These are phyloP conservation scores for Favolaschia claudopus DNA, from an alignment of 768 basidiomycete species.

Conservation along the genomic window DNA sequence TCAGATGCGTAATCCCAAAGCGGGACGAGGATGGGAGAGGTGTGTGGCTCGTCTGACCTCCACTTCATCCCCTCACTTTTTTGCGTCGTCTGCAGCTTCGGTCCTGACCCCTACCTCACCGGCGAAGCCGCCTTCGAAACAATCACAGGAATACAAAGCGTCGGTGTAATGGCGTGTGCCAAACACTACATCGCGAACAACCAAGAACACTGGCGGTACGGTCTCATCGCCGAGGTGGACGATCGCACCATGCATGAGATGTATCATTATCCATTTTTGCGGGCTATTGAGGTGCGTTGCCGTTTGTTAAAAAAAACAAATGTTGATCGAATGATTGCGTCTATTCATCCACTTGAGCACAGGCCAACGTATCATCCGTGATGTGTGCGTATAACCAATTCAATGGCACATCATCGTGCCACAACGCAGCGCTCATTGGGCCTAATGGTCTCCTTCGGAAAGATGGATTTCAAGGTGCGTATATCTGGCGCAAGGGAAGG, in stretches of 20 bases:
- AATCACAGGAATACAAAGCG: slow-evolving; percentile 63
- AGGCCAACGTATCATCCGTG: slow-evolving; percentile 42
- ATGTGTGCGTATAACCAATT: slow-evolving; percentile 44
- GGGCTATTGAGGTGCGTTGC: slow-evolving; percentile 48
- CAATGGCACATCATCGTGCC: slow-evolving; percentile 54
- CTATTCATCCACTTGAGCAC: no score
- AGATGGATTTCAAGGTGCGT: slow-evolving; percentile 26
- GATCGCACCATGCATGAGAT: slow-evolving; percentile 65
- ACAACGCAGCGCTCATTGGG: slow-evolving; percentile 45
- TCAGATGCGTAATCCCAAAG: slow-evolving; percentile 61
- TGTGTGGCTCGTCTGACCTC: slow-evolving; percentile 15
- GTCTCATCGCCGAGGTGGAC: slow-evolving; percentile 54
- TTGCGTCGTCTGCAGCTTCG: slow-evolving; percentile 48
- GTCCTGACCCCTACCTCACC: slow-evolving; percentile 69
- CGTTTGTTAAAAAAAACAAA: not conserved
- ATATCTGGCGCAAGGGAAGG: not conserved
- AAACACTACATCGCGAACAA: slow-evolving; percentile 62
- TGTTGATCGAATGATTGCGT: not conserved
- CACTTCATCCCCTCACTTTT: not conserved
- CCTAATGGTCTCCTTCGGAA: slow-evolving; percentile 18
- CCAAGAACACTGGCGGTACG: slow-evolving; percentile 61
- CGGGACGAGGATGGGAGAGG: slow-evolving; percentile 59
- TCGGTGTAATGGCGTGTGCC: slow-evolving; percentile 66
- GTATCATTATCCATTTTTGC: slow-evolving; percentile 59
- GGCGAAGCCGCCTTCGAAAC: slow-evolving; percentile 70